Evolutionary conservation across 129 eudicot species (phyloP), one percentile per base, ranked within the genome.

Genomic region (Flaveria brownii): DNA sequence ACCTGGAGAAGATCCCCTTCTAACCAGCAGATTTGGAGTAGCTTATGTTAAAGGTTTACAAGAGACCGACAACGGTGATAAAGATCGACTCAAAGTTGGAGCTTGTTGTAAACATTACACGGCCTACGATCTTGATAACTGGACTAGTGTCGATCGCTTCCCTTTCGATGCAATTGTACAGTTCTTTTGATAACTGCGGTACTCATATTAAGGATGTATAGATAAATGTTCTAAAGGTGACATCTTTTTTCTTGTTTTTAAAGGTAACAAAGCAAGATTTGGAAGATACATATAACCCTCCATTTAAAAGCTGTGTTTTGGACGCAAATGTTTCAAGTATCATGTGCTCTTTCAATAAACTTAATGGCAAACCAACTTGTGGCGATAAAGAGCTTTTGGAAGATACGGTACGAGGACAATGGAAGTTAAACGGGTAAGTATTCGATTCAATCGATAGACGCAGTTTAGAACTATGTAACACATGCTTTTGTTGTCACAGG

Each of bases 1-100:
- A 12, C 98, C 97, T 22, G 98, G 98, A 1, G 98, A 93, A 80
- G 98, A 93, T 82, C 98, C 97, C 9, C 16, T 68, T 1, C 22
- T 91, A 17, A 77, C 97, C 1, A 88, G 93, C 52, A 59, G 80
- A 60, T 93, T 80, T 3, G 97, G 87, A 2, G 88, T 85, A 13
- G 84, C 85, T 51, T 90, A 88, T 22, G 98, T 93, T 64, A 78
- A 72, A 45, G 98, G 98, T 14, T 89, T 93, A 45, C 98, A 93
- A 77, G 92, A 79, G n/a, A 63, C 46, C 72, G 56, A 73, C 0
- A 49, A 64, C 26, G 74, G 59, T 2, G 60, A 72, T 65, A 72
- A 72, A 72, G 78, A 79, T 22, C 83, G 78, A 30, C 78, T 79
- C 73, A 72, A 79, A 73, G 28, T 79, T 16, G 83, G 78, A 54